phyloP scores from a whole-genome alignment of 139 green algal genomes.

The Chara braunii region DNA sequence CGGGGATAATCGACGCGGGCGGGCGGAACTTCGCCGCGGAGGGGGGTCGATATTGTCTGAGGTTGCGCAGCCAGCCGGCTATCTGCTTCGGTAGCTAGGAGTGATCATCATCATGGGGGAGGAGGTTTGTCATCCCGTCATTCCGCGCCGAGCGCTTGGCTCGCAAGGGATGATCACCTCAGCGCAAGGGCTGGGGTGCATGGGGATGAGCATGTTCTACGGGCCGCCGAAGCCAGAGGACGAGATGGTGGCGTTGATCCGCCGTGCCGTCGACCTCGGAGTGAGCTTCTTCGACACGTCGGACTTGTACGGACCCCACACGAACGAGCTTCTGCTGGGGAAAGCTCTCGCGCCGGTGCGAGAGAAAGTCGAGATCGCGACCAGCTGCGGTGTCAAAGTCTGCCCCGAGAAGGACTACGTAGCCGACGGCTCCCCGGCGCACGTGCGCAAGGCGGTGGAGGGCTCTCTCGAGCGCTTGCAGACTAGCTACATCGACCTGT shows the following conservation, averaged over 20 bases:
- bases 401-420: not conserved
- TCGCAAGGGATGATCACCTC: constrained; percentile 36
- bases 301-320: constrained; percentile 57
- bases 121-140: too few relatives aligned
- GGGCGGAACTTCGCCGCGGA: too few relatives aligned
- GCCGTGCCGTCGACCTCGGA: constrained; percentile 47
- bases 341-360: constrained; percentile 7
- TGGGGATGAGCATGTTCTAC: constrained; percentile 44
- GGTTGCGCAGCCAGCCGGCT: too few relatives aligned
- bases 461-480: constrained; percentile 18
- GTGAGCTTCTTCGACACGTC: constrained; percentile 55
- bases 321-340: constrained; percentile 62
- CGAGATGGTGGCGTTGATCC: constrained; percentile 45
- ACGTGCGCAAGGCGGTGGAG: constrained; percentile 4
- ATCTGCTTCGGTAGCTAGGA: too few relatives aligned
- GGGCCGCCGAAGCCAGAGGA: constrained; percentile 20
- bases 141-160: not conserved
- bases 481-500: constrained; percentile 34
- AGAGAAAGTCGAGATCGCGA: constrained; percentile 29
- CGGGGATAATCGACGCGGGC: too few relatives aligned
- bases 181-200: constrained; percentile 33
- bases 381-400: constrained; percentile 14
- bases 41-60: too few relatives aligned
- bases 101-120: too few relatives aligned
- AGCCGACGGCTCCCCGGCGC: constrained; percentile 14